These are phyloP conservation scores for Spizellomyces punctatus DNA, from an alignment of 192 early-diverging fungal genomes.

Conservation along the genomic window DNA sequence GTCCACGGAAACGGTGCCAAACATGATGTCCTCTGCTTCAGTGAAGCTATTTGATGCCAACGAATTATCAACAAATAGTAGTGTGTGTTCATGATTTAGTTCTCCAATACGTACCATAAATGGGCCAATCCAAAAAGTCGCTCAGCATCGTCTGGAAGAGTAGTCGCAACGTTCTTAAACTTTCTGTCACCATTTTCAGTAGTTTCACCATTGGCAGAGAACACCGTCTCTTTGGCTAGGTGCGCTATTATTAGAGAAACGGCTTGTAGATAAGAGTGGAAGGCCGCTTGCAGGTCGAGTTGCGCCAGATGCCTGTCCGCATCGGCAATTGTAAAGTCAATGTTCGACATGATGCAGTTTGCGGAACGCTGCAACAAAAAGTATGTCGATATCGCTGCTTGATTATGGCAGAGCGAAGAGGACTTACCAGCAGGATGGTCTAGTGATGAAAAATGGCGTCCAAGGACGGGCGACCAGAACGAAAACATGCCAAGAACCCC, in stretches of 20 bases:
- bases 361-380: no score
- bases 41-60: slow-evolving; percentile 13
- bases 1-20: slow-evolving; percentile 21
- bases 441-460: no score
- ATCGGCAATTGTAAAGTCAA: slow-evolving; percentile 25
- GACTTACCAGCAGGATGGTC: no score
- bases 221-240: neutral
- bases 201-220: slow-evolving; percentile 4
- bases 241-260: slow-evolving; percentile 15
- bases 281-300: slow-evolving; percentile 21
- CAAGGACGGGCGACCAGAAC: no score
- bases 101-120: slow-evolving; percentile 19
- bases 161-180: slow-evolving; percentile 14
- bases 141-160: slow-evolving; percentile 24
- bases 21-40: slow-evolving; percentile 31
- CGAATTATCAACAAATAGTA: neutral
- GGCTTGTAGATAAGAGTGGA: slow-evolving; percentile 21
- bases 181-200: neutral
- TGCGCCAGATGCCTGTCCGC: slow-evolving; percentile 28
- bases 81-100: neutral
- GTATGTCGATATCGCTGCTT: no score
- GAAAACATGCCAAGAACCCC: no score
- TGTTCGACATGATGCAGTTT: neutral
- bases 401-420: no score
- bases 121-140: slow-evolving; percentile 30